phyloP scores from a whole-genome alignment of 805 yeast species.

The Wickerhamomyces hampshirensis region DNA sequence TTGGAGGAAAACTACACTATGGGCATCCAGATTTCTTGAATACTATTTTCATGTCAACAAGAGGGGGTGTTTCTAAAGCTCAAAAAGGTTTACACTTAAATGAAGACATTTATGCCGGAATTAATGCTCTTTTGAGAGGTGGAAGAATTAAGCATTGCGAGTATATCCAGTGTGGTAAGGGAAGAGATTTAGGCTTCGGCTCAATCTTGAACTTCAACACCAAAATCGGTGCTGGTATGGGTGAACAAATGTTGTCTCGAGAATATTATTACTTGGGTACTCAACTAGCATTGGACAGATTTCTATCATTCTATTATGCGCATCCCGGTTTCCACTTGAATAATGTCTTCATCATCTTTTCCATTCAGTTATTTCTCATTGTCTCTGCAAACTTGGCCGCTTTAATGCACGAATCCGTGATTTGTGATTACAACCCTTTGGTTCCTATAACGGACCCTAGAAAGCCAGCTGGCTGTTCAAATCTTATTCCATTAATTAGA shows the following conservation, averaged over 20 bases:
- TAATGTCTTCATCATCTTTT: slow-evolving; percentile 66
- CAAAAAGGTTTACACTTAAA: slow-evolving; percentile 79
- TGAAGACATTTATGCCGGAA: slow-evolving; percentile 85
- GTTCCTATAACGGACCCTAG: slow-evolving; percentile 58
- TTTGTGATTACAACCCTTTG: slow-evolving; percentile 57
- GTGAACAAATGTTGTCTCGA: slow-evolving; percentile 79
- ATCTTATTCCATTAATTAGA: slow-evolving; percentile 61
- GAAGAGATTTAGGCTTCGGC: slow-evolving; percentile 80
- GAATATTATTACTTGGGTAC: slow-evolving; percentile 78
- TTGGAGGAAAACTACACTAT: slow-evolving; percentile 80
- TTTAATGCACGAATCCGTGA: slow-evolving; percentile 52
- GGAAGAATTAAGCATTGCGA: slow-evolving; percentile 84
- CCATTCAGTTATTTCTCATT: slow-evolving; percentile 58
- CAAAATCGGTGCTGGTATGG: slow-evolving; percentile 89
- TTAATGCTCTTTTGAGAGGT: slow-evolving; percentile 72
- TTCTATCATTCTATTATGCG: slow-evolving; percentile 76
- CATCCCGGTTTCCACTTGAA: slow-evolving; percentile 86
- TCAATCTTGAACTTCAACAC: slow-evolving; percentile 79
- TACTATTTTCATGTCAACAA: slow-evolving; percentile 69
- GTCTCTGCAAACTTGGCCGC: slow-evolving; percentile 59
- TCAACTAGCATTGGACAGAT: slow-evolving; percentile 71
- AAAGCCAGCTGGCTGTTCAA: slow-evolving; percentile 65
- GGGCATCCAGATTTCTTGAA: slow-evolving; percentile 86
- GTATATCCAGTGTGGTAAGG: slow-evolving; percentile 82
- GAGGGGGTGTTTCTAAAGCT: slow-evolving; percentile 86